phyloP scores from a whole-genome alignment of 139 green algal species.

The Chlamydomonas sphaeroides region DNA sequence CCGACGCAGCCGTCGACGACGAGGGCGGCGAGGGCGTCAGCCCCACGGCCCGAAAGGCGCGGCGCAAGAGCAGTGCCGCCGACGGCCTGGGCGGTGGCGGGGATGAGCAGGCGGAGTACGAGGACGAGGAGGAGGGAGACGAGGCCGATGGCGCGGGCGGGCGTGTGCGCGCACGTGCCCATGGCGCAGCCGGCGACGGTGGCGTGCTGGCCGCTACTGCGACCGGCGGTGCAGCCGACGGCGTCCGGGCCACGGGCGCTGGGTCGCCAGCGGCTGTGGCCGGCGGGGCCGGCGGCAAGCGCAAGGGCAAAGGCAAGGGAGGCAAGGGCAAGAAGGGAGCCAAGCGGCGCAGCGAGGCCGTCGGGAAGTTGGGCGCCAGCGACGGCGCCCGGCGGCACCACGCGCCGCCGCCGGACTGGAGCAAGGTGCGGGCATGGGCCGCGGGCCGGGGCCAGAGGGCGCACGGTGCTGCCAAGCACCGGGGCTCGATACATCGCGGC shows the following conservation, averaged over 20 bases:
- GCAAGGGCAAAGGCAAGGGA: neutral
- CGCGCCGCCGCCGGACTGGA: neutral
- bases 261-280: too few relatives aligned
- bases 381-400: neutral
- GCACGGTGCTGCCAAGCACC: too few relatives aligned
- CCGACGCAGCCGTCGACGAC: neutral
- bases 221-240: too few relatives aligned
- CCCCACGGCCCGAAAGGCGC: neutral
- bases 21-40: neutral
- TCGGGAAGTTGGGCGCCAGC: too few relatives aligned
- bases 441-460: too few relatives aligned
- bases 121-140: neutral
- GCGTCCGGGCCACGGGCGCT: neutral
- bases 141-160: neutral
- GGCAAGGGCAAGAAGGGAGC: constrained; percentile 10
- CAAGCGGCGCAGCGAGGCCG: neutral
- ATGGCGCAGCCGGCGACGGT: too few relatives aligned
- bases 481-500: too few relatives aligned
- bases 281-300: neutral
- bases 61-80: neutral
- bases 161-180: too few relatives aligned
- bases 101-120: neutral
- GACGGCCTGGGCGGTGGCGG: neutral
- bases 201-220: too few relatives aligned
- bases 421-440: neutral